phyloP scores from a whole-genome alignment of 208 protist genomes.

The Leishmania aethiopica region DNA sequence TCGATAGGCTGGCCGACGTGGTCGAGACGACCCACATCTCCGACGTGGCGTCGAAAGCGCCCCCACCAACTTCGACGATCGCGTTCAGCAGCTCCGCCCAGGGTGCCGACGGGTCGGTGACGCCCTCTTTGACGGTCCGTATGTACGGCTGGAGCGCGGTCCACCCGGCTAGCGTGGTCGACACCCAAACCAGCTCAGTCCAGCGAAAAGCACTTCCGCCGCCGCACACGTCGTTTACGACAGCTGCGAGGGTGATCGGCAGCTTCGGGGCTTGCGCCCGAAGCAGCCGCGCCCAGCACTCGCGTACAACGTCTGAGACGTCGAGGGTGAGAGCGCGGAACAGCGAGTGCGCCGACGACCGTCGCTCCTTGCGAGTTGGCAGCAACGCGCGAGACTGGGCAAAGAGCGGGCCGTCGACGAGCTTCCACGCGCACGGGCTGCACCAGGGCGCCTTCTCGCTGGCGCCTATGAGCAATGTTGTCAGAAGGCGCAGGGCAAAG shows the following conservation, averaged over 20 bases:
- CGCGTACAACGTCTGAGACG: background rate
- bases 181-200: constrained; percentile 16
- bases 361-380: background rate
- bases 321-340: background rate
- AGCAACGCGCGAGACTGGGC: constrained; percentile 1
- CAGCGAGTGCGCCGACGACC: background rate
- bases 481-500: constrained; percentile 21
- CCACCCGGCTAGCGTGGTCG: constrained; percentile 18
- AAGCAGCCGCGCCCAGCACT: constrained; percentile 14
- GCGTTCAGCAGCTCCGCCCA: constrained; percentile 18
- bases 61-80: constrained; percentile 8
- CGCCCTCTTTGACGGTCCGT: background rate
- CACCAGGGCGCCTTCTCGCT: background rate
- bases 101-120: background rate
- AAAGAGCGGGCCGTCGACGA: constrained; percentile 13
- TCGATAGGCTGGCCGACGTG: background rate
- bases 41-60: background rate
- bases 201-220: background rate
- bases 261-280: background rate
- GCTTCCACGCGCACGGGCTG: constrained; percentile 2
- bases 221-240: constrained; percentile 6
- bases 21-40: background rate
- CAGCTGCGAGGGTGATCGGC: constrained; percentile 1
- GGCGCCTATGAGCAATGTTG: constrained; percentile 4
- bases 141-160: constrained; percentile 23